Percentiles rank a stretch among this genome's conserved stretches.
phyloP scores from a whole-genome alignment of 176 grass and related monocot species.

The Hordeum vulgare region DNA sequence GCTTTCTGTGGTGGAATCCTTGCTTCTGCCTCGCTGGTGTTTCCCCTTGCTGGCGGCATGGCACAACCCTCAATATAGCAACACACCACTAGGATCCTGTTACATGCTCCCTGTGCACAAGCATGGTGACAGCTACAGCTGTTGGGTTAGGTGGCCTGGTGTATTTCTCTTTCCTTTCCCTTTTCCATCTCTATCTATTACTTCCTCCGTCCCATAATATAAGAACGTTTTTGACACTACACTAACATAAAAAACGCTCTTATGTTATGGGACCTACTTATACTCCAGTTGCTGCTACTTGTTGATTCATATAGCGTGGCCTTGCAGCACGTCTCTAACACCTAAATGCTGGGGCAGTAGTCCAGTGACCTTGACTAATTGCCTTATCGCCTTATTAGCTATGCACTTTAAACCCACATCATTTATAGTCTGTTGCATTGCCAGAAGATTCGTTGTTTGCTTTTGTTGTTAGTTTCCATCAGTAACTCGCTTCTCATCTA shows the following conservation, averaged over 20 bases:
- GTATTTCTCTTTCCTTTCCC: background rate
- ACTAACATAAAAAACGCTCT: too few species aligned
- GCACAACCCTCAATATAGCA: background rate
- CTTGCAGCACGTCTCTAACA: background rate
- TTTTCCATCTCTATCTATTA: background rate
- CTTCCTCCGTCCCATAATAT: too few species aligned
- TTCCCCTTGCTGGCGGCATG: background rate
- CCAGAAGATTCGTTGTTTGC: background rate
- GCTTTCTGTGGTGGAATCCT: background rate
- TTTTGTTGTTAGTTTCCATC: background rate
- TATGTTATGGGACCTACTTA: too few species aligned
- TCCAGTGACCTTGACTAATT: background rate
- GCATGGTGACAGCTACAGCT: background rate
- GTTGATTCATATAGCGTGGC: background rate
- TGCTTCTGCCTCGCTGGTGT: background rate
- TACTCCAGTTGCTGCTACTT: background rate
- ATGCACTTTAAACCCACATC: background rate
- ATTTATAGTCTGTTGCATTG: background rate
- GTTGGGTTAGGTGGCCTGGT: background rate
- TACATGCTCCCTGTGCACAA: background rate
- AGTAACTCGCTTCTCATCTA: constrained; percentile 33
- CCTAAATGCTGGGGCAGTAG: background rate
- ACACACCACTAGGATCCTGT: background rate
- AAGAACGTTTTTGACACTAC: too few species aligned
- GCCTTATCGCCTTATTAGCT: background rate